phyloP scores from a whole-genome alignment of 2,329 filamentous ascomycete species.

The Fusarium caatingaense region DNA sequence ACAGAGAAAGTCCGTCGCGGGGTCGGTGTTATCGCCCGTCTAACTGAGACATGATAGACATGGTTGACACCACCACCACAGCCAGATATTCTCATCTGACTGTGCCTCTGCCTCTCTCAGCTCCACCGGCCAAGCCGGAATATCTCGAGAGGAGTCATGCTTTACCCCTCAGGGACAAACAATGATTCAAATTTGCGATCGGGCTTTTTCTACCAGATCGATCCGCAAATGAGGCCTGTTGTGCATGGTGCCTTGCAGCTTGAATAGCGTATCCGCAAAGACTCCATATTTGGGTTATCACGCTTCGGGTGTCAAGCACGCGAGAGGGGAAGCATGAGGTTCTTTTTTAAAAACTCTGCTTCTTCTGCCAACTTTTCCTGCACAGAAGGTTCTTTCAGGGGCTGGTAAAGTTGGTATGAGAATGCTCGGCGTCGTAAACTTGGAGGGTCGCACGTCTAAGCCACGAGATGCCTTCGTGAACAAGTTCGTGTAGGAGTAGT shows the following conservation, averaged over 20 bases:
- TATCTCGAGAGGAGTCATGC: constrained; percentile 43
- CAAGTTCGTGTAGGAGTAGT: neutral
- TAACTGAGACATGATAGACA: constrained; percentile 49
- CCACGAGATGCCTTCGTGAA: constrained; percentile 33
- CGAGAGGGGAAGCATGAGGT: constrained; percentile 8
- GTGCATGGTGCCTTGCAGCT: constrained; percentile 47
- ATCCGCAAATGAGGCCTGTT: constrained; percentile 38
- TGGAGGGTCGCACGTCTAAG: constrained; percentile 39
- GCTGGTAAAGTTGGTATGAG: constrained; percentile 1
- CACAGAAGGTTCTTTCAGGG: neutral
- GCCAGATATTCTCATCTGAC: constrained; percentile 45
- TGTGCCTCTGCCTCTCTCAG: constrained; percentile 35
- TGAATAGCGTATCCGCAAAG: constrained; percentile 27
- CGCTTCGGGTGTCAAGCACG: constrained; percentile 35
- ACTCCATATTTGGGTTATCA: constrained; percentile 36
- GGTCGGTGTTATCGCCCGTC: constrained; percentile 25
- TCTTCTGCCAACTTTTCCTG: constrained; percentile 19
- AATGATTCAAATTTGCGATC: constrained; percentile 48
- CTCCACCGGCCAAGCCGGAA: constrained; percentile 35
- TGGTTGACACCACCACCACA: constrained; percentile 44
- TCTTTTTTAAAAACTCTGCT: neutral
- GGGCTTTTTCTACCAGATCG: constrained; percentile 46
- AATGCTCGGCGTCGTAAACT: constrained; percentile 1
- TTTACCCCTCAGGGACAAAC: constrained; percentile 23
- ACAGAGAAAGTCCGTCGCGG: constrained; percentile 15